Evolutionary conservation across 768 basidiomycete genomes (phyloP), one percentile per base, ranked within the genome.

Genomic region (Candolleomyces aberdarensis): DNA sequence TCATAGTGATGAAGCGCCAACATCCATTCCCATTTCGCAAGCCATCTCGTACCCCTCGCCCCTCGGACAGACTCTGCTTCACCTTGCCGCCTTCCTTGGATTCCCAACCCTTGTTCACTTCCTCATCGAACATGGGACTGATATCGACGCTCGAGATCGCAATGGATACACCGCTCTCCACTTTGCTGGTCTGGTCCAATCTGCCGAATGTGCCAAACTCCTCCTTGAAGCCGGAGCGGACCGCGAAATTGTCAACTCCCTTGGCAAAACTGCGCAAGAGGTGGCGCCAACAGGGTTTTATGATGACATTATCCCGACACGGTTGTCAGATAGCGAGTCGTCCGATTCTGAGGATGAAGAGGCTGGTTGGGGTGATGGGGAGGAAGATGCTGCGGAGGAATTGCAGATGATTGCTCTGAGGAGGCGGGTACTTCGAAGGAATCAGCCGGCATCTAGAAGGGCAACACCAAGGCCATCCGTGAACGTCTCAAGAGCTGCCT

Each of bases 131-230:
- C 89, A 83, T 57, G 85, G 82, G 7, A 86, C 89, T 41, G 92
- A 95, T 69, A 65, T 95, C 57, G 94, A 98, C 69, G 82, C 81
- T 14, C 86, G 92, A 53, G 97, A 99, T 72, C 80, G 84, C 52
- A 96, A 94, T 72, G 96, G 96, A 14, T 93, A 83, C 70, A 98
- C 96, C 0, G 85, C 97, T 0, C 75, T 98, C 39, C 92, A 96
- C 74, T 90, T 96, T 67, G 91, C 95, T 17, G 88, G 85, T 0
- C 74, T 96, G 39, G 78, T 77, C 7, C 82, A 82, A 22, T 86
- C 89, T 14, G 76, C 78, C 57, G 78, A 82, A 11, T 94, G 92
- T 72, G 82, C 84, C 2, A 75, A 79, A 50, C 72, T 88, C 5
- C 78, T 99, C 32, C 67, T 96, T n/a, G 77, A 82, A 11, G 92